Base-by-base conservation (phyloP, 345 rosid genomes). In the Arabidopsis suecica region DNA sequence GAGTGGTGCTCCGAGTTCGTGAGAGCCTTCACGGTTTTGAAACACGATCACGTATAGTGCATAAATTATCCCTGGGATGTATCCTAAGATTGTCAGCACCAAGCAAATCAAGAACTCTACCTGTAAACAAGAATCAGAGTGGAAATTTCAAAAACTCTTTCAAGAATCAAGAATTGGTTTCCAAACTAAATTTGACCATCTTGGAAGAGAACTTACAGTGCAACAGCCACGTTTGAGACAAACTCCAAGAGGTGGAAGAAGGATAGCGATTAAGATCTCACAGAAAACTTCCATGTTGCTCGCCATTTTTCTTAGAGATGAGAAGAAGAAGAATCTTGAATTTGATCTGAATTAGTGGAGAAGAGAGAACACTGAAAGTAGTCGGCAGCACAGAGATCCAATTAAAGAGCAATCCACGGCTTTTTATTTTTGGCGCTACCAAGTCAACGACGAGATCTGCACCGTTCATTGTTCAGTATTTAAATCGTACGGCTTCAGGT, bases 41-140 rank as follows among this genome's bases (percentile, higher is more conserved):
- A 86, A 95, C 63, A 95, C 85, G 69, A 95, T 95, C 57, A 87
- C 94, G 69, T 95, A 95, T 20, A 95, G 75, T 0, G 99, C 99
- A 61, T 95, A 93, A 25, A 96, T 89, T 16, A 96, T 96, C 20
- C 99, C 99, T 9, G 98, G 99, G 65, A 96, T 28, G 79, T 93
- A 96, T 6, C 99, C 99, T n/a, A 93, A 85, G 66, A 90, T 68
- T 1, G 99, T 96, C 77, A 96, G 54, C 13, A 93, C 80, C 84
- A 93, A 56, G 65, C 99, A 96, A 5, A 96, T 84, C 55, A 88
- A 84, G 78, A 91, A 88, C 87, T 95, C 99, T 4, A 82, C 80
- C 98, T 93, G 88, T 79, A 82, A 69, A 42, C 22, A 14, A 49
- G 16, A 28, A 68, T 4, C 50, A 54, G 6, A 68, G 22, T 18